These are phyloP conservation scores for Skeletonema tropicum DNA, from an alignment of 108 stramenopile species.

Conservation along the genomic window DNA sequence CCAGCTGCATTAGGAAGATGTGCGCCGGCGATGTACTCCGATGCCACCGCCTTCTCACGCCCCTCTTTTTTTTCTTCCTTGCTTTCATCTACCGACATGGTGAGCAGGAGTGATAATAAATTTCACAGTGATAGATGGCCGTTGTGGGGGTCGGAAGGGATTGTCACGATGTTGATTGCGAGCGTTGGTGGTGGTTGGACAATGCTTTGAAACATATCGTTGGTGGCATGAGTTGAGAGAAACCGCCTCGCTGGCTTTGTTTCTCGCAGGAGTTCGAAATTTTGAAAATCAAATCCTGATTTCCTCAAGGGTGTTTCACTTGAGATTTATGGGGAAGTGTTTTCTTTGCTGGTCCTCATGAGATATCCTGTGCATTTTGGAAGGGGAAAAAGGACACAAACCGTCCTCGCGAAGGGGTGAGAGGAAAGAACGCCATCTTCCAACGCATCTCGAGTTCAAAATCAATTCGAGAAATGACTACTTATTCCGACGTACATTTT, in stretches of 20 bases:
- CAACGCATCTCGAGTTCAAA: background rate
- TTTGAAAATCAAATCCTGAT: constrained; percentile 5
- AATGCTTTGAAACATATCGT: background rate
- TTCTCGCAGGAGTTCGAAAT: background rate
- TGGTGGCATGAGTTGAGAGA: background rate
- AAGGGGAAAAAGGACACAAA: background rate
- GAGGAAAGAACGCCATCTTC: background rate
- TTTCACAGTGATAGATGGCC: background rate
- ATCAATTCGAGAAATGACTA: background rate
- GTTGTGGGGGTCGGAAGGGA: background rate
- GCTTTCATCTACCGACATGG: background rate
- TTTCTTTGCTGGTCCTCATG: background rate
- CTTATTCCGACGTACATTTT: background rate
- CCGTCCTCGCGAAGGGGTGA: background rate
- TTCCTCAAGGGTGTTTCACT: background rate
- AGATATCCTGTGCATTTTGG: background rate
- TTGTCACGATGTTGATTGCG: background rate
- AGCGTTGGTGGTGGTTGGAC: background rate
- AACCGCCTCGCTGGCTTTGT: background rate
- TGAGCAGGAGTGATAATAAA: background rate
- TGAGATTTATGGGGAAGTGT: background rate
- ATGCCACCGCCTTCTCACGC: background rate
- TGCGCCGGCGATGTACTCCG: background rate
- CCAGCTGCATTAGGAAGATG: constrained; percentile 1
- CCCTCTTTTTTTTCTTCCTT: constrained; percentile 3